A percentile compares a stretch with the other conserved stretches of the same genome.
phyloP scores from a whole-genome alignment of 2,329 filamentous ascomycete species.

The Nothophaeocryptopus gaeumannii region DNA sequence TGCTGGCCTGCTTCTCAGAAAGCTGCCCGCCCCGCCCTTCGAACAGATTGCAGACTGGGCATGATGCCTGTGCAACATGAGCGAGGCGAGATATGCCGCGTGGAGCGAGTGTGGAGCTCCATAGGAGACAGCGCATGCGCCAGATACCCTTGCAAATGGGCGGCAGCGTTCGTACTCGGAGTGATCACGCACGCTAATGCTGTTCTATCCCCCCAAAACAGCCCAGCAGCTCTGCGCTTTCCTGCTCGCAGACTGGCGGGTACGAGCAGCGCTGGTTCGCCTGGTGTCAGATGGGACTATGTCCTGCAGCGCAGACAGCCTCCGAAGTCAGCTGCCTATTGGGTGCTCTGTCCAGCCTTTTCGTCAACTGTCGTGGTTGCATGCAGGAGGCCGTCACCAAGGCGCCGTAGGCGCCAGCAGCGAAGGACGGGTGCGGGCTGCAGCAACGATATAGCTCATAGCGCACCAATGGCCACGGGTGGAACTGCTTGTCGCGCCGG shows the following conservation, averaged over 20 bases:
- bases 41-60: neutral
- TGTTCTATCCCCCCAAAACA: neutral
- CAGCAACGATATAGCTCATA: neutral
- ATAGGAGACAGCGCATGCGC: conserved; percentile 5
- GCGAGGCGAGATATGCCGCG: conserved; percentile 7
- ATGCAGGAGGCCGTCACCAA: conserved; percentile 13
- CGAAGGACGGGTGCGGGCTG: conserved; percentile 6
- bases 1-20: neutral
- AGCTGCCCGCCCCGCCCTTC: neutral
- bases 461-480: conserved; percentile 4
- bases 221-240: neutral
- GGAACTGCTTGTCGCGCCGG: conserved; percentile 8
- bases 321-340: conserved; percentile 1
- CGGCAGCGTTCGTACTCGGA: neutral
- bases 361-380: conserved; percentile 6
- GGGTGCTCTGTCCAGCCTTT: conserved; percentile 1
- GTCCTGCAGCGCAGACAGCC: neutral
- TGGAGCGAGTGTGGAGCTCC: neutral
- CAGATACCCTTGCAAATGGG: neutral
- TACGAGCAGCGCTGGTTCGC: conserved; percentile 9
- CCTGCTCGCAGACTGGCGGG: neutral
- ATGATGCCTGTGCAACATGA: neutral
- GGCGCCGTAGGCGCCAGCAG: conserved; percentile 11
- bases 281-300: conserved; percentile 5
- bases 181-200: conserved; percentile 9